These are phyloP conservation scores for Stachybotrys chartarum DNA, from an alignment of 2,329 filamentous ascomycete genomes.

Conservation along the genomic window DNA sequence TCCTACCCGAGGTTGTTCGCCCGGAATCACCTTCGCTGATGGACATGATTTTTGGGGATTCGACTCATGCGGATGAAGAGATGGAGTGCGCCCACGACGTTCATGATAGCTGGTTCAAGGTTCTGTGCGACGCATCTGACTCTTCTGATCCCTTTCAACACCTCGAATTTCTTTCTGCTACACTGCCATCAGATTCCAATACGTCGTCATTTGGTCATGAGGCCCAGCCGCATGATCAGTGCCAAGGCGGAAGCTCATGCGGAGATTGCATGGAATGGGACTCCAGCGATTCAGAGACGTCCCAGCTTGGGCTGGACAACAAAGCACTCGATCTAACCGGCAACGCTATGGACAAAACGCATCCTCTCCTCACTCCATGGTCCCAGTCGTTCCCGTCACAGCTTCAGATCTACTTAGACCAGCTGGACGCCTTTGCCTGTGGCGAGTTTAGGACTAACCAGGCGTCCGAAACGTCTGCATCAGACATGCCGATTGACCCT, in stretches of 20 bases:
- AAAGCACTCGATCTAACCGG: not conserved
- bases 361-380: not conserved
- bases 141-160: not conserved
- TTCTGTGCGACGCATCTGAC: not conserved
- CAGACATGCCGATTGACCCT: not conserved
- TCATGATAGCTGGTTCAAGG: not conserved
- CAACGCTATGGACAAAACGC: not conserved
- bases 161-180: not conserved
- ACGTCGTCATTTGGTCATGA: not conserved
- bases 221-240: not conserved
- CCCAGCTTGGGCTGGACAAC: not conserved
- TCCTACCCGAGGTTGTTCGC: not conserved
- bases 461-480: not conserved
- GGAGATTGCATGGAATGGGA: not conserved
- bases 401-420: slow-evolving; percentile 3
- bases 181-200: not conserved
- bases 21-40: not conserved
- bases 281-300: not conserved
- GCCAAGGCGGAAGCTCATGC: not conserved
- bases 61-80: not conserved
- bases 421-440: not conserved
- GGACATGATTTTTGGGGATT: not conserved
- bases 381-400: not conserved
- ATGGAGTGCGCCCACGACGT: not conserved
- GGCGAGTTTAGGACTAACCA: not conserved